Percentiles rank a stretch among this genome's conserved stretches.
phyloP scores from a whole-genome alignment of 257 asterid species.

The Echium plantagineum region DNA sequence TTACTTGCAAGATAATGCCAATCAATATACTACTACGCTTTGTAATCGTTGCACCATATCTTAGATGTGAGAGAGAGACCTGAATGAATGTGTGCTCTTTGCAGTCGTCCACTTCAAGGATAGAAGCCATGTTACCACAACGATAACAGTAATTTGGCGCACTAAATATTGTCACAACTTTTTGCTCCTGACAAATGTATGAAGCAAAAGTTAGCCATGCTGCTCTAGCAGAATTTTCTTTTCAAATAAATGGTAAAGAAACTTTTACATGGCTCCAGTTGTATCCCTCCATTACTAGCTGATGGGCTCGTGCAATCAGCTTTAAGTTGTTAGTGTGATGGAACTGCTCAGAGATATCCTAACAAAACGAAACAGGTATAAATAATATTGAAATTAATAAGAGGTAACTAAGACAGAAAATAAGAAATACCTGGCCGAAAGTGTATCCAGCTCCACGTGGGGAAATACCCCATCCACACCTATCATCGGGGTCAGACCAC shows the following conservation, averaged over 20 bases:
- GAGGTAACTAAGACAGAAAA: background rate
- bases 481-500: constrained; percentile 89
- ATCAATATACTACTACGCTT: background rate
- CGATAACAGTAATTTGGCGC: constrained; percentile 84
- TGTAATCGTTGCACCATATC: too few relatives aligned
- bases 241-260: too few relatives aligned
- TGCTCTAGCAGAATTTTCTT: background rate
- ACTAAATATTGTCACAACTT: constrained; percentile 71
- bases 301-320: constrained; percentile 87
- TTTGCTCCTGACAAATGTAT: constrained; percentile 47
- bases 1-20: background rate
- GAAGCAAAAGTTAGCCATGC: constrained; percentile 2
- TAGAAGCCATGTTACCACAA: constrained; percentile 82
- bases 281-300: constrained; percentile 86
- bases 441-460: constrained; percentile 93
- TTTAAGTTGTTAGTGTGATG: constrained; percentile 59
- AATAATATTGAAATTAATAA: background rate
- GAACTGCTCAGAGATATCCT: constrained; percentile 86
- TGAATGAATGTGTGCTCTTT: constrained; percentile 32
- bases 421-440: constrained; percentile 52
- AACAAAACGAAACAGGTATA: constrained; percentile 4
- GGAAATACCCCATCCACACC: constrained; percentile 88
- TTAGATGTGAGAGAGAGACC: background rate
- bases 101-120: constrained; percentile 75
- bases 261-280: constrained; percentile 72